A percentile compares a stretch with the other conserved stretches of the same genome.
Conservation (phyloP, 2,329 filamentous ascomycete genomes). For the Gremmenia infestans region DNA sequence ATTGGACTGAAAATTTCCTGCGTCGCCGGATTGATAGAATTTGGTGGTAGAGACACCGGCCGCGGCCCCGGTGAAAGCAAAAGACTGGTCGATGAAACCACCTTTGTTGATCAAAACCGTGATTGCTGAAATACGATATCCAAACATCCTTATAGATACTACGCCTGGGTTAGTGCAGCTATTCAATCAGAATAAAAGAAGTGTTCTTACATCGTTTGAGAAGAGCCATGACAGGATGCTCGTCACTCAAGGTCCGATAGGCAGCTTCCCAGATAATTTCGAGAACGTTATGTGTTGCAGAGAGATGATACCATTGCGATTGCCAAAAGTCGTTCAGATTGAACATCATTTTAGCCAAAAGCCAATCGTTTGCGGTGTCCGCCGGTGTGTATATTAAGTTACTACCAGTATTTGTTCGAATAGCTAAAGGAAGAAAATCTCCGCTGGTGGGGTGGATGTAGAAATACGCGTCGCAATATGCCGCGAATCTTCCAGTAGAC, state of each 20-base stretch:
- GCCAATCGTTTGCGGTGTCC: constrained; percentile 42
- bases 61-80: constrained; percentile 10
- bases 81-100: constrained; percentile 13
- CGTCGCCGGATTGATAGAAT: constrained; percentile 14
- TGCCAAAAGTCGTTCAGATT: constrained; percentile 45
- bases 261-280: constrained; percentile 43
- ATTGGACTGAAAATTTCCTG: constrained; percentile 34
- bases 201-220: constrained; percentile 33
- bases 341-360: constrained; percentile 46
- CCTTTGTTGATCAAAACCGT: constrained; percentile 12
- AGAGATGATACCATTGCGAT: constrained; percentile 40
- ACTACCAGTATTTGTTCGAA: constrained; percentile 40
- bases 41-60: constrained; percentile 7
- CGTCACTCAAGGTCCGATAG: constrained; percentile 39
- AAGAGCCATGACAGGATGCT: constrained; percentile 40
- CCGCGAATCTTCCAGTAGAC: constrained; percentile 32
- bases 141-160: background rate
- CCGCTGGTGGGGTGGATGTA: constrained; percentile 37
- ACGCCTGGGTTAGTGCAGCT: background rate
- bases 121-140: background rate
- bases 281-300: constrained; percentile 38
- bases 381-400: constrained; percentile 43
- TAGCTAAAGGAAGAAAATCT: constrained; percentile 44
- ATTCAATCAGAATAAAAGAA: background rate
- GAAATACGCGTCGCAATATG: constrained; percentile 43